Base-by-base conservation (phyloP, 164 flowering plant species). In the Umbellularia californica region DNA sequence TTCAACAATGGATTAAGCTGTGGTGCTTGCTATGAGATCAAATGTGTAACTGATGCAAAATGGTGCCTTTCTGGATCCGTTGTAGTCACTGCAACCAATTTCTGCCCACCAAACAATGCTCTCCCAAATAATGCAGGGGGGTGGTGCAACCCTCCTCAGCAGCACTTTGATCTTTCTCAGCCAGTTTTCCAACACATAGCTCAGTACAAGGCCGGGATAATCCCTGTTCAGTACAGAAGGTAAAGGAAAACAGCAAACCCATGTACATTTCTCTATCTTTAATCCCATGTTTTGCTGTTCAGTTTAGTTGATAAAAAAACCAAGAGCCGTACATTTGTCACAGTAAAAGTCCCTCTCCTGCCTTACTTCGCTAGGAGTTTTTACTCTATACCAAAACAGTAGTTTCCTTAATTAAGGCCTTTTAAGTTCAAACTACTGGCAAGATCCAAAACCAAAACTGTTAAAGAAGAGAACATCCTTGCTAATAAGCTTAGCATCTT, bases 191-290 rank as follows among this genome's bases (percentile, higher is more conserved):
- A 82, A 11, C 88, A 68, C 78, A 91, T 91, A 64, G 96, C 96
- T 27, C 87, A 84, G 35, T 91, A 86, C 77, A 83, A 79, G 78
- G 93, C 92, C 35, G 96, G 96, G 2, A 83, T 91, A 24, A 88
- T 91, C 50, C 96, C 96, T 19, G 92, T 91, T 12, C 70, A 68
- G 19, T 90, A 84, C 77, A 79, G 95, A 84, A 86, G 92, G 94
- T 88, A 81, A 41, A 28, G 5, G 35, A 62, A 33, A 13, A 60
- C 14, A 62, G 9, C 2, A 14, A 23, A 19, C 25, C 9, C 25
- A 2, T 72, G 10, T 30, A 2, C 55, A 23, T 7, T n/a, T 22
- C 52, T 69, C 20, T 12, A 33, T 33, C n/a, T 67, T 47, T 17
- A 67, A 15, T 33, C 12, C 30, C 13, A 17, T 41, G 47, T 41